phyloP scores from a whole-genome alignment of 2,329 filamentous ascomycete species.

The Nigrospora oryzae region DNA sequence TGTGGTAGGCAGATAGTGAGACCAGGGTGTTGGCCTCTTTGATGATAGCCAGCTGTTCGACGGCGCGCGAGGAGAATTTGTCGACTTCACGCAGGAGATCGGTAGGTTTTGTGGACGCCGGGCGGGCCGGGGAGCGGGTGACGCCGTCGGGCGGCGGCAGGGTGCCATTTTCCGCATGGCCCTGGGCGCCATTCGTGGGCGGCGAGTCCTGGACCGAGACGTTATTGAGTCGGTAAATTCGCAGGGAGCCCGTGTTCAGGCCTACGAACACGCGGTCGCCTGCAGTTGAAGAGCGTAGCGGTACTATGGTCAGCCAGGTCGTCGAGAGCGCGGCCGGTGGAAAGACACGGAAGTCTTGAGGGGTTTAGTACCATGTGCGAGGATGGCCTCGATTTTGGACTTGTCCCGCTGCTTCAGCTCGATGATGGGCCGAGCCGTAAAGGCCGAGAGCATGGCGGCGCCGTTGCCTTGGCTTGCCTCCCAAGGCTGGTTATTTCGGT shows the following conservation, averaged over 20 bases:
- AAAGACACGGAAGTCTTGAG: no score
- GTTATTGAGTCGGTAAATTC: constrained; percentile 88
- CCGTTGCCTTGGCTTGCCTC: neutral
- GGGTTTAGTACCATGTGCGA: constrained; percentile 64
- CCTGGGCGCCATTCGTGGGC: constrained; percentile 29
- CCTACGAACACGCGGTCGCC: constrained; percentile 88
- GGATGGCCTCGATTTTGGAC: constrained; percentile 91
- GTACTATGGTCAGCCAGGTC: neutral
- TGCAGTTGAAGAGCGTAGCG: constrained; percentile 21
- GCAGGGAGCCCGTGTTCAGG: constrained; percentile 78
- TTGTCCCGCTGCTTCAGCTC: constrained; percentile 95
- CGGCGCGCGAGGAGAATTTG: constrained; percentile 81
- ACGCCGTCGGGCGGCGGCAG: constrained; percentile 18
- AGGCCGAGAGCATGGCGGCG: constrained; percentile 84
- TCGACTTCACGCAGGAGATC: constrained; percentile 88
- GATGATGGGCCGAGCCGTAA: constrained; percentile 91
- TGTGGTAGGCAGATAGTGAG: constrained; percentile 80
- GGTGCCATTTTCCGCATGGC: constrained; percentile 13
- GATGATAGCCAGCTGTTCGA: constrained; percentile 91
- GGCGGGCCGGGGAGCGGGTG: constrained; percentile 16
- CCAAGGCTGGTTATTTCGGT: constrained; percentile 1
- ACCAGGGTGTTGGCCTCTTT: constrained; percentile 91
- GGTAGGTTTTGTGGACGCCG: constrained; percentile 48
- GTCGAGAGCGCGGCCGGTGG: no score
- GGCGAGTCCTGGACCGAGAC: constrained; percentile 22